A percentile compares a stretch with the other conserved stretches of the same genome.
Evolutionary conservation across 345 rosid species (phyloP).

Genomic region (Euclidium syriacum): DNA sequence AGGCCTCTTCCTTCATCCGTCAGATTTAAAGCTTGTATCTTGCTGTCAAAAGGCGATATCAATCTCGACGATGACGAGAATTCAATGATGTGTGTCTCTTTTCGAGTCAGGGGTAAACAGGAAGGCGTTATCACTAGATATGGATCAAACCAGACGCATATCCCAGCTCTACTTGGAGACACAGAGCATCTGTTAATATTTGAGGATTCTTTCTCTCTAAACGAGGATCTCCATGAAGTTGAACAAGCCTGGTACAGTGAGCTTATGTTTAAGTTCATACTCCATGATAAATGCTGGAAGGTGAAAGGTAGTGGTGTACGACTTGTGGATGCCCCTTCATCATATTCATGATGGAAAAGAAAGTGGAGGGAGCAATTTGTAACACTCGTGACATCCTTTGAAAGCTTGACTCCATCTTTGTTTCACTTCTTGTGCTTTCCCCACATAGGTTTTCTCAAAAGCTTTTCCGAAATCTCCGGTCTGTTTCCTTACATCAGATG

Average conservation of each 20-base stretch:
- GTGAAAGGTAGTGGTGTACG: conserved; percentile 2
- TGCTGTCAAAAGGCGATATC: background rate
- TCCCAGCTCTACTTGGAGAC: background rate
- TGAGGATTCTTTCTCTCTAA: background rate
- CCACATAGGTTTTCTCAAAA: background rate
- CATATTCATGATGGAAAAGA: background rate
- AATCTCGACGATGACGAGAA: background rate
- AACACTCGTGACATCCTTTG: background rate
- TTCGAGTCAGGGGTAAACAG: background rate
- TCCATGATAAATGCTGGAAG: background rate
- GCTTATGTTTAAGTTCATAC: background rate
- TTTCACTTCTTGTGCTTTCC: background rate
- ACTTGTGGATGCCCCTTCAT: background rate
- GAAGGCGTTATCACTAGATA: background rate
- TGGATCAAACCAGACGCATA: background rate
- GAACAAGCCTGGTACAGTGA: background rate
- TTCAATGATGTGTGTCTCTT: background rate
- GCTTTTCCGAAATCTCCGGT: background rate
- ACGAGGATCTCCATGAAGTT: background rate
- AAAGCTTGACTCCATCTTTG: background rate
- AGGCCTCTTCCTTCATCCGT: background rate
- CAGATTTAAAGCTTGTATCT: conserved; percentile 1
- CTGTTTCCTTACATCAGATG: conserved; percentile 10
- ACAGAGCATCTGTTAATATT: background rate
- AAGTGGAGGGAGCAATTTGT: too few species aligned